phyloP scores from a whole-genome alignment of 176 grass and related monocot genomes.

The Oryza glumipatula region DNA sequence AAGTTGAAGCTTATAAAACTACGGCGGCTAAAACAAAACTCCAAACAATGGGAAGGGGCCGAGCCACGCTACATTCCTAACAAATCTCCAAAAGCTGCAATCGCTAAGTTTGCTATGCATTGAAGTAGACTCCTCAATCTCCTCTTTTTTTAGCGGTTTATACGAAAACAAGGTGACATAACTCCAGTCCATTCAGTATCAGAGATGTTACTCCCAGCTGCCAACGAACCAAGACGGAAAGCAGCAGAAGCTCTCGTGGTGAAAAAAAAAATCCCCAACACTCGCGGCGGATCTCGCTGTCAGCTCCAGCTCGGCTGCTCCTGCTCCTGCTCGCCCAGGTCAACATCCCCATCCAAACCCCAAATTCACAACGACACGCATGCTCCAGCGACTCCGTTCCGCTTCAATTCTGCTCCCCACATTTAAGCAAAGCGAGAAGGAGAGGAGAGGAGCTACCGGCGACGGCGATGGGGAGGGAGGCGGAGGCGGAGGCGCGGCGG shows the following conservation, averaged over 20 bases:
- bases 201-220: not conserved
- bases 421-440: not conserved
- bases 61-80: no score
- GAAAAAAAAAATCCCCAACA: not conserved
- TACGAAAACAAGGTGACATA: not conserved
- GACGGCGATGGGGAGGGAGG: not conserved
- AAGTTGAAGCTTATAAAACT: no score
- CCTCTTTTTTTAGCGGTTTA: not conserved
- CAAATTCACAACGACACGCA: not conserved
- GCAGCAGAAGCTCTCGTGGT: not conserved
- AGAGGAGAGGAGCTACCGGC: not conserved
- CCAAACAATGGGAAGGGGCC: no score
- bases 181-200: not conserved
- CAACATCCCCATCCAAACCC: not conserved
- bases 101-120: not conserved
- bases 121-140: no score
- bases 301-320: not conserved
- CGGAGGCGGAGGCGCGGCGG: conserved; percentile 18
- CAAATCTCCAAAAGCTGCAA: no score
- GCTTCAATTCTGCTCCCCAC: not conserved
- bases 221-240: not conserved
- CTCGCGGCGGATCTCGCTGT: not conserved
- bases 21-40: no score
- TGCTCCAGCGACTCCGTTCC: not conserved
- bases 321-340: not conserved